Percentiles rank a stretch among this genome's conserved stretches.
Evolutionary conservation across 2,329 filamentous ascomycete genomes (phyloP).

Genomic region (Alternaria infectoria): DNA sequence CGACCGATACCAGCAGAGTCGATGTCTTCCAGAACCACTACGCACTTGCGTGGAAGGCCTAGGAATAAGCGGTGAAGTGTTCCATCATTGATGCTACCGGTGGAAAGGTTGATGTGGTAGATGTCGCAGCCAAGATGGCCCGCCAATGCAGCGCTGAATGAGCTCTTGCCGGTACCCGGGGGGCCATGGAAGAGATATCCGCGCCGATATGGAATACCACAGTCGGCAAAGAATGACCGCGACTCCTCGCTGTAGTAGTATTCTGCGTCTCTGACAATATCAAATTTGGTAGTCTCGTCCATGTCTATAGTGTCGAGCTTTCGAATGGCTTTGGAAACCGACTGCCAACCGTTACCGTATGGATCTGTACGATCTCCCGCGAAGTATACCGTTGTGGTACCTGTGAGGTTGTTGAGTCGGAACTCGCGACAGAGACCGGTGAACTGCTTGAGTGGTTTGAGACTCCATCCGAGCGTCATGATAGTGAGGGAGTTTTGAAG

Average conservation of each 20-base stretch:
- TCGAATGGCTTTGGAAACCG: constrained; percentile 32
- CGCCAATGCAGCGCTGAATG: constrained; percentile 47
- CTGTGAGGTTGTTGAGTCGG: constrained; percentile 26
- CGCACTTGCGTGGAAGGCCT: constrained; percentile 43
- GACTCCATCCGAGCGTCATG: constrained; percentile 36
- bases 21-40: constrained; percentile 53
- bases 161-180: constrained; percentile 51
- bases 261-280: constrained; percentile 44
- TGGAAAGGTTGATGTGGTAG: constrained; percentile 47
- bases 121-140: constrained; percentile 48
- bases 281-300: constrained; percentile 32
- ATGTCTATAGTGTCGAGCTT: constrained; percentile 42
- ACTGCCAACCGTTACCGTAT: constrained; percentile 25
- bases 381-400: constrained; percentile 37
- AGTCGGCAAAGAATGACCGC: constrained; percentile 42
- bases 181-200: constrained; percentile 52
- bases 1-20: constrained; percentile 44
- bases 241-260: constrained; percentile 46
- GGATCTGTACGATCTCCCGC: constrained; percentile 18
- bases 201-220: constrained; percentile 42
- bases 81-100: constrained; percentile 34
- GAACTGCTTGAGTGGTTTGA: constrained; percentile 32
- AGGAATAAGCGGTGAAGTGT: constrained; percentile 28
- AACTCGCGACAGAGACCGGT: constrained; percentile 30
- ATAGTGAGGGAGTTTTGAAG: constrained; percentile 26